phyloP scores from a whole-genome alignment of 768 basidiomycete species.

The Calocybe indica region DNA sequence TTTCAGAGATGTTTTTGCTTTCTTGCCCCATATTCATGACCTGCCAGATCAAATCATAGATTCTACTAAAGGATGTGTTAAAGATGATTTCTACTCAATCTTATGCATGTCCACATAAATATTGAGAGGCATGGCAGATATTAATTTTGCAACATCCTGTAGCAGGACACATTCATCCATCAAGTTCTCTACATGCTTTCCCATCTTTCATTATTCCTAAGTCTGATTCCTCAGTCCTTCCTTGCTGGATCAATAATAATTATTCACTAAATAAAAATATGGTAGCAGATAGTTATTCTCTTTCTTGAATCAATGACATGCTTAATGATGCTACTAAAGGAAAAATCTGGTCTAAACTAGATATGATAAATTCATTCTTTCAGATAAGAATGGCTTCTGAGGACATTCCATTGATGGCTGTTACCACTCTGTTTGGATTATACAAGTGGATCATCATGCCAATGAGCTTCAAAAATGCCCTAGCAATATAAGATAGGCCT shows the following conservation, averaged over 20 bases:
- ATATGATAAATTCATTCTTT: no score
- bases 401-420: constrained; percentile 22
- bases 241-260: constrained; percentile 31
- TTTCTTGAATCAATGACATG: constrained; percentile 26
- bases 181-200: constrained; percentile 19
- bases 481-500: no score
- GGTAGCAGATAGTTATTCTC: constrained; percentile 19
- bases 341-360: no score
- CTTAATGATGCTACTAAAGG: constrained; percentile 26
- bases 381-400: no score
- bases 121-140: constrained; percentile 21
- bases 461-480: no score
- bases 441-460: no score
- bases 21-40: constrained; percentile 18
- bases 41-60: constrained; percentile 18
- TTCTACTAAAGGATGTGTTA: constrained; percentile 20
- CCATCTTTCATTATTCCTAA: constrained; percentile 35
- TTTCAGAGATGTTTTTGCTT: constrained; percentile 17
- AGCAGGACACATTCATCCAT: constrained; percentile 23
- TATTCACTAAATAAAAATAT: constrained; percentile 23
- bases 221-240: constrained; percentile 16
- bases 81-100: constrained; percentile 13
- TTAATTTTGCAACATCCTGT: constrained; percentile 27
- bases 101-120: constrained; percentile 29
- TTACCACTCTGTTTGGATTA: constrained; percentile 27